phyloP scores from a whole-genome alignment of 1,284 basidiomycete genomes.

The Phellinidium pouzarii region DNA sequence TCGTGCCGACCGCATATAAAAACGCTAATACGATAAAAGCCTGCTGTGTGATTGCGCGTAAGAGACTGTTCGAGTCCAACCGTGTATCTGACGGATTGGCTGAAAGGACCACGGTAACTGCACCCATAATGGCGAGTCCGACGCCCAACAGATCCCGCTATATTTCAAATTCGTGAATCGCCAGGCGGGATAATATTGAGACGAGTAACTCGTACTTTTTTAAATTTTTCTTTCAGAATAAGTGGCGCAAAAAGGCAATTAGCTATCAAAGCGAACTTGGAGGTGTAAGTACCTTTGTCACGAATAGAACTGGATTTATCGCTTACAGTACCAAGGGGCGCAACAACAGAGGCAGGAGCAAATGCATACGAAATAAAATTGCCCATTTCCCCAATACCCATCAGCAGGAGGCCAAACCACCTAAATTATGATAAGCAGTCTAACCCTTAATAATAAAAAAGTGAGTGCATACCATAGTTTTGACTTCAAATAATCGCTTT shows the following conservation, averaged over 20 bases:
- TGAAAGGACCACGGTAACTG: conserved; percentile 86
- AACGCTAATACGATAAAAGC: conserved; percentile 72
- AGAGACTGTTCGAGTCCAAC: conserved; percentile 63
- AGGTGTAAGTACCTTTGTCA: conserved; percentile 7
- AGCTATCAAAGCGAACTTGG: conserved; percentile 81
- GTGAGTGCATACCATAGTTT: conserved; percentile 59
- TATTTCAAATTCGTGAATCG: neutral
- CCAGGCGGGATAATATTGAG: conserved; percentile 10
- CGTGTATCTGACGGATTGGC: conserved; percentile 64
- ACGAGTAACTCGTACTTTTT: conserved; percentile 40
- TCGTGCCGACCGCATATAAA: conserved; percentile 49
- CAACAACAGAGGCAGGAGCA: conserved; percentile 91
- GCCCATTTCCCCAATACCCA: conserved; percentile 87
- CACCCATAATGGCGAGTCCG: conserved; percentile 73
- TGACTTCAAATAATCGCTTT: conserved; percentile 73
- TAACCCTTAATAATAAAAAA: conserved; percentile 18
- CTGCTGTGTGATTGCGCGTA: conserved; percentile 62
- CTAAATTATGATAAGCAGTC: conserved; percentile 34
- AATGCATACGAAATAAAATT: conserved; percentile 90
- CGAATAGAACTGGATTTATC: neutral
- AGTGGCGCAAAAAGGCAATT: conserved; percentile 93
- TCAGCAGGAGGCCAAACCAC: conserved; percentile 87
- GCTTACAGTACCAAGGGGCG: conserved; percentile 87
- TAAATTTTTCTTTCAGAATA: conserved; percentile 74
- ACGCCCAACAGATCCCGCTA: conserved; percentile 87